These are phyloP conservation scores for Globisporangium spiculum DNA, from an alignment of 352 stramenopile species.

Conservation along the genomic window DNA sequence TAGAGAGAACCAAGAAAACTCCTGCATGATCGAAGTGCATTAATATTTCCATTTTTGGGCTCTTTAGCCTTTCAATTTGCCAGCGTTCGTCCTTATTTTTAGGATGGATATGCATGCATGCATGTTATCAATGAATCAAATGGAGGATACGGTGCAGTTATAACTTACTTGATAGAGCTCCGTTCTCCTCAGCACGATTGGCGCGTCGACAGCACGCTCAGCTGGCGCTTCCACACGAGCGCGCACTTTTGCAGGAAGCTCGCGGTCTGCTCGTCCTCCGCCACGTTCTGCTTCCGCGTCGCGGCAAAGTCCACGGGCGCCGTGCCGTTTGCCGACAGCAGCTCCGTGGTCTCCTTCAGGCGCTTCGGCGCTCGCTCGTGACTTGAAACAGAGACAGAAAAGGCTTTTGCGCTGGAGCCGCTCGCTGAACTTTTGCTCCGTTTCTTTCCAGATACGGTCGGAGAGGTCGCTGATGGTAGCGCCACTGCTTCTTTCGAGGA, in stretches of 20 bases:
- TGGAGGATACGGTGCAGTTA: background rate
- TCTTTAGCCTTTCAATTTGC: background rate
- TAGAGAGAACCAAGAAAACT: slow-evolving; percentile 8
- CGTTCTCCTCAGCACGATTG: slow-evolving; percentile 1
- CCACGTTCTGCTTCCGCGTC: slow-evolving; percentile 16
- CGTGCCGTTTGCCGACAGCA: slow-evolving; percentile 3
- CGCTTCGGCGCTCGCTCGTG: slow-evolving; percentile 6
- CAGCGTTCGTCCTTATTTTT: background rate
- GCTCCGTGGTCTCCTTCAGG: slow-evolving; percentile 12
- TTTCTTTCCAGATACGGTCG: slow-evolving; percentile 14
- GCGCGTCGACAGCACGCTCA: slow-evolving; percentile 14
- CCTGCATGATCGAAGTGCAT: background rate
- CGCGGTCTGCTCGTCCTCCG: slow-evolving; percentile 16
- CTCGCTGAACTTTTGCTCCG: slow-evolving; percentile 12
- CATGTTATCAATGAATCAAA: background rate
- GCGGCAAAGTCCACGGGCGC: slow-evolving; percentile 14
- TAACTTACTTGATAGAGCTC: slow-evolving; percentile 10
- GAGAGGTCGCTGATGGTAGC: background rate
- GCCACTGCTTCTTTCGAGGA: background rate
- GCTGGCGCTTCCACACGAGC: slow-evolving; percentile 31
- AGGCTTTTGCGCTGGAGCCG: background rate
- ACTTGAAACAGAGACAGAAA: background rate
- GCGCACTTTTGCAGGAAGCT: slow-evolving; percentile 30
- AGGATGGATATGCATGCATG: background rate
- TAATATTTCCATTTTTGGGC: slow-evolving; percentile 8